Conservation (phyloP, 2,329 filamentous ascomycete species). For the Diaporthe caulivora region DNA sequence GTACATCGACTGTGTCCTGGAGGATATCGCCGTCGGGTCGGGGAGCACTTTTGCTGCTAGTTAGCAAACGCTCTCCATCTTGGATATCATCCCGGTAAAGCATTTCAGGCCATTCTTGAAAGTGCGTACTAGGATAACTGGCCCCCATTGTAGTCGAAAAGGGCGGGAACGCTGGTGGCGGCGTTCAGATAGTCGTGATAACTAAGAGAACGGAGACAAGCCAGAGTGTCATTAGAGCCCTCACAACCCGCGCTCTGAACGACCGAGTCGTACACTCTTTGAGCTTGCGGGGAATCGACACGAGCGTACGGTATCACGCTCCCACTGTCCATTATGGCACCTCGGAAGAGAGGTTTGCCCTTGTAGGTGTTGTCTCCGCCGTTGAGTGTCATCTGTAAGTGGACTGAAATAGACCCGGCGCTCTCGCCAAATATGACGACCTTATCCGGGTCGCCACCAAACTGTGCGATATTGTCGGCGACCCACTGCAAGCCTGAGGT, state of each 20-base stretch:
- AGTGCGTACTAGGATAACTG: conserved; percentile 63
- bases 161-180: conserved; percentile 67
- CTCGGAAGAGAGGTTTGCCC: conserved; percentile 72
- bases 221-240: conserved; percentile 59
- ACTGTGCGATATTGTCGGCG: conserved; percentile 68
- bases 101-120: not conserved
- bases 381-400: conserved; percentile 73
- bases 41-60: conserved; percentile 54
- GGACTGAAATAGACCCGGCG: conserved; percentile 70
- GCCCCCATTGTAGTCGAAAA: conserved; percentile 69
- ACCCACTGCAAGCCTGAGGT: conserved; percentile 66
- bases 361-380: conserved; percentile 74
- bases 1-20: conserved; percentile 64
- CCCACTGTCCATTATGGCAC: conserved; percentile 74
- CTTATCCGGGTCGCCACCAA: conserved; percentile 67
- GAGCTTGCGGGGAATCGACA: conserved; percentile 67
- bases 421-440: conserved; percentile 76
- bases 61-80: not conserved
- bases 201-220: conserved; percentile 66
- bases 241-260: conserved; percentile 65
- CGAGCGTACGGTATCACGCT: conserved; percentile 62
- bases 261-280: conserved; percentile 66
- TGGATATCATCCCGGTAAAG: too few relatives aligned
- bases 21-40: conserved; percentile 69
- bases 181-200: conserved; percentile 68